phyloP scores from a whole-genome alignment of 179 eudicot genomes.

The Nepenthes alata region DNA sequence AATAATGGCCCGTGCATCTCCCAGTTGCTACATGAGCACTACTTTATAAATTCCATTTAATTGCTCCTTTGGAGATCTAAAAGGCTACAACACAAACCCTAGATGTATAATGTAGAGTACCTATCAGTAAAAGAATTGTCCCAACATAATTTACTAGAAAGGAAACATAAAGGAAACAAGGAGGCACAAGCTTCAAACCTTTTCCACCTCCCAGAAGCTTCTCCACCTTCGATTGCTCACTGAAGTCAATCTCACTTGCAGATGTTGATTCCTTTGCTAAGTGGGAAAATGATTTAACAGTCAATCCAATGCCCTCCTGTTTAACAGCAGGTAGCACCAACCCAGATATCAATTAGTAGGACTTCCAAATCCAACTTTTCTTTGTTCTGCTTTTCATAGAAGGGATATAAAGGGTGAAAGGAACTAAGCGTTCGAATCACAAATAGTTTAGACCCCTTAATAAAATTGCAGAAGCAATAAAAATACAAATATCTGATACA shows the following conservation, averaged over 20 bases:
- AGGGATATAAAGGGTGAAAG: too few relatives aligned
- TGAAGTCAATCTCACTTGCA: conserved; percentile 20
- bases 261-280: conserved; percentile 30
- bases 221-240: conserved; percentile 56
- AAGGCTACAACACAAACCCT: too few relatives aligned
- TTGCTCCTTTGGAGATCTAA: too few relatives aligned
- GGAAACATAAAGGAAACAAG: neutral
- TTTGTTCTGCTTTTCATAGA: too few relatives aligned
- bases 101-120: neutral
- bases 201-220: conserved; percentile 65
- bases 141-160: neutral
- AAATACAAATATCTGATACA: too few relatives aligned
- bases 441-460: too few relatives aligned
- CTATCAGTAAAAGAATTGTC: neutral
- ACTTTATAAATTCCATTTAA: too few relatives aligned
- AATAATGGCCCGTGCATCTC: too few relatives aligned
- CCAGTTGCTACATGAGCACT: too few relatives aligned
- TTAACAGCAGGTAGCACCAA: conserved; percentile 11
- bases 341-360: neutral
- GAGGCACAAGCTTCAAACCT: conserved; percentile 30
- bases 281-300: conserved; percentile 58
- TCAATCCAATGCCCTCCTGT: conserved; percentile 70
- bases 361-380: too few relatives aligned
- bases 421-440: too few relatives aligned
- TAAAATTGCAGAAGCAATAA: too few relatives aligned